Conservation (phyloP, 768 basidiomycete genomes). For the Mycena vulgaris region DNA sequence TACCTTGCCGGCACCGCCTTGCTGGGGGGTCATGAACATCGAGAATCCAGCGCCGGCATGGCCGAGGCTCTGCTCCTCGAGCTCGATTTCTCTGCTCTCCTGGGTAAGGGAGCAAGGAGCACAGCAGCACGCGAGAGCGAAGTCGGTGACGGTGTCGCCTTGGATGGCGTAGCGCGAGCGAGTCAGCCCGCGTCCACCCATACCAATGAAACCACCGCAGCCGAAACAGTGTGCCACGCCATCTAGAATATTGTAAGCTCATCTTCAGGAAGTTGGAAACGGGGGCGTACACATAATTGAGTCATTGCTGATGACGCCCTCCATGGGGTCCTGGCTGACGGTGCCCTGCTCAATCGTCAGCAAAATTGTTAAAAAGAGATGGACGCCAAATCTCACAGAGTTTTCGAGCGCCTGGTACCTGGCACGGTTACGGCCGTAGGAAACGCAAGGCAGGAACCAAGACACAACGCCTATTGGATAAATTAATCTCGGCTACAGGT, state of each 20-base stretch:
- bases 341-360: constrained; percentile 24
- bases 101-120: constrained; percentile 58
- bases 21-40: constrained; percentile 35
- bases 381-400: background rate
- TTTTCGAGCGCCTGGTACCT: constrained; percentile 37
- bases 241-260: constrained; percentile 18
- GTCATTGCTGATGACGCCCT: constrained; percentile 38
- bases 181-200: constrained; percentile 34
- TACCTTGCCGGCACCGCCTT: constrained; percentile 25
- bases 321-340: constrained; percentile 39
- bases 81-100: constrained; percentile 56
- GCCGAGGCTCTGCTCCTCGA: constrained; percentile 53
- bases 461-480: constrained; percentile 31
- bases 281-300: constrained; percentile 33
- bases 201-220: constrained; percentile 34
- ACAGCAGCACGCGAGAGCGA: constrained; percentile 52
- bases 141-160: constrained; percentile 52
- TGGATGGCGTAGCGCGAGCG: constrained; percentile 52
- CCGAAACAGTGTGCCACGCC: constrained; percentile 37
- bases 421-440: constrained; percentile 39
- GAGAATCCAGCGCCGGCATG: constrained; percentile 37
- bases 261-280: background rate
- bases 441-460: constrained; percentile 40
- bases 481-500: background rate
- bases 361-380: background rate